phyloP scores from a whole-genome alignment of 306 rosid genomes.

The Canavalia gladiata region DNA sequence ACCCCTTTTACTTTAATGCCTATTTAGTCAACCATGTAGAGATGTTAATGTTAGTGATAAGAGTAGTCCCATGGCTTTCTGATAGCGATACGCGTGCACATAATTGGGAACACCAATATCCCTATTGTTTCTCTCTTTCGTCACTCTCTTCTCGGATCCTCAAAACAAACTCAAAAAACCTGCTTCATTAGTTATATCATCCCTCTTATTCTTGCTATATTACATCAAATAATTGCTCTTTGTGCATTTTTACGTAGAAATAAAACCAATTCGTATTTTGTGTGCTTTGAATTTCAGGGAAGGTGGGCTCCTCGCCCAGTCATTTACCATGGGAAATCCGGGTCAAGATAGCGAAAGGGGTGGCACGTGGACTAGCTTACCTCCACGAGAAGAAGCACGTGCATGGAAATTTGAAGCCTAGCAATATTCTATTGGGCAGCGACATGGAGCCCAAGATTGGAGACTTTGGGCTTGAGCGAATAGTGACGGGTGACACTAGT shows the following conservation, averaged over 20 bases:
- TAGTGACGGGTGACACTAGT: conserved; percentile 71
- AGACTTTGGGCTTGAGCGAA: conserved; percentile 88
- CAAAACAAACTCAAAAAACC: background rate
- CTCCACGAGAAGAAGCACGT: conserved; percentile 99
- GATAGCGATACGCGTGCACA: conserved; percentile 44
- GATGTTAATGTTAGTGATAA: background rate
- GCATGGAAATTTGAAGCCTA: conserved; percentile 92
- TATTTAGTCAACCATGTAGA: conserved; percentile 59
- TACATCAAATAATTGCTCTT: background rate
- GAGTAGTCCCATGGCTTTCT: conserved; percentile 28
- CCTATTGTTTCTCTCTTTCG: background rate
- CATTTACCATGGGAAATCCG: conserved; percentile 93
- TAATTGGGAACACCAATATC: conserved; percentile 41
- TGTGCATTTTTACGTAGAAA: background rate
- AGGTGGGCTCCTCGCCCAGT: conserved; percentile 94
- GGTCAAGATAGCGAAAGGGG: conserved; percentile 87
- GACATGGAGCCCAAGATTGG: conserved; percentile 92
- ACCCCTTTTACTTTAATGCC: conserved; percentile 51
- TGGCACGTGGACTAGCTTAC: conserved; percentile 90
- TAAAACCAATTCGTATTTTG: background rate
- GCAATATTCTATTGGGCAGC: conserved; percentile 74
- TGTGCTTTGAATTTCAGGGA: conserved; percentile 63
- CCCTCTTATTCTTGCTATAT: too few relatives aligned
- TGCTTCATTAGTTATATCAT: background rate
- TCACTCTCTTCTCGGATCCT: background rate